Percentiles rank a stretch among this genome's conserved stretches.
Conservation (phyloP, 192 early-diverging fungal species). For the Lunasporangiospora selenospora region DNA sequence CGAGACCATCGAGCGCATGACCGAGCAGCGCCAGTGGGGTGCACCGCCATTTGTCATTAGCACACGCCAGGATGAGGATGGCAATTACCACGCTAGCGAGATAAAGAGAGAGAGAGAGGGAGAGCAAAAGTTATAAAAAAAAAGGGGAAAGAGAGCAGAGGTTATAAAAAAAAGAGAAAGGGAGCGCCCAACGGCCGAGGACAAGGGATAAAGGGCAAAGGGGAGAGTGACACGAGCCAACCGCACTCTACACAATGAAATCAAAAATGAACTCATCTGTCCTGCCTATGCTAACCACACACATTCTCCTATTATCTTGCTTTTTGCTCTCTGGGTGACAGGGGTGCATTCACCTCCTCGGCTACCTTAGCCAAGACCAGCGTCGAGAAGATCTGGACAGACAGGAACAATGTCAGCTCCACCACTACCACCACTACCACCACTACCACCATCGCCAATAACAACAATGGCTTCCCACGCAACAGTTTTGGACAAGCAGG, state of each 20-base stretch:
- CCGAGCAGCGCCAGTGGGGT: constrained; percentile 27
- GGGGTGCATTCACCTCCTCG: constrained; percentile 13
- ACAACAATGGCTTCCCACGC: background rate
- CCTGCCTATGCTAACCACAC: background rate
- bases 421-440: background rate
- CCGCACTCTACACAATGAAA: too few relatives aligned
- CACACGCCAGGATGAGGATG: constrained; percentile 18
- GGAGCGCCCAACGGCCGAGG: constrained; percentile 16
- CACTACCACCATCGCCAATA: background rate
- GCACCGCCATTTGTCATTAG: constrained; percentile 34
- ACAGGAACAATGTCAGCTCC: background rate
- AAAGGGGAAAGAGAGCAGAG: too few relatives aligned
- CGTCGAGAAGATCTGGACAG: constrained; percentile 15
- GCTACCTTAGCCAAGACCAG: background rate
- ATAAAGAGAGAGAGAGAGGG: constrained; percentile 23
- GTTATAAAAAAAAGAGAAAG: too few relatives aligned
- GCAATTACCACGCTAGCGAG: constrained; percentile 25
- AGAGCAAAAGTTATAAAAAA: background rate
- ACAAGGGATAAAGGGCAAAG: background rate
- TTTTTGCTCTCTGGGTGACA: background rate
- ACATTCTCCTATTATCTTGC: too few relatives aligned
- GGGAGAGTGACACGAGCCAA: too few relatives aligned
- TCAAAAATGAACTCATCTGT: background rate
- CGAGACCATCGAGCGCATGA: constrained; percentile 23
- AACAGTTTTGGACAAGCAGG: too few relatives aligned